Percentiles rank a stretch among this genome's conserved stretches.
These are phyloP conservation scores for Spathaspora passalidarum DNA, from an alignment of 805 yeast species.

Conservation along the genomic window DNA sequence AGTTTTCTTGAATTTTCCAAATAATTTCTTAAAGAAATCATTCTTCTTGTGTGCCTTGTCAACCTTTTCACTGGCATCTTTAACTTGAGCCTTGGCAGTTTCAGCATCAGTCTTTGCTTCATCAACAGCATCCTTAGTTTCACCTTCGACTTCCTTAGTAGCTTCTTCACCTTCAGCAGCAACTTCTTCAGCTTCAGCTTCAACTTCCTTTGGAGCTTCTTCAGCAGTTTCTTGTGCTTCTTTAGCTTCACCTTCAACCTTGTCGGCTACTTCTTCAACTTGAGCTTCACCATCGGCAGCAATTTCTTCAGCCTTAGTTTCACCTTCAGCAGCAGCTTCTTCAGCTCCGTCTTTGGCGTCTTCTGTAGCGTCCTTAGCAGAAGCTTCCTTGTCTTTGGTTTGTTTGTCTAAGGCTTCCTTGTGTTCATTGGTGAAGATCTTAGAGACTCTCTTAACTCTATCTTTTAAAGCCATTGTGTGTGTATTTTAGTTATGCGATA, in stretches of 20 bases:
- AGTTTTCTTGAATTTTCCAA: slow-evolving; percentile 34
- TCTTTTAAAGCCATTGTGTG: slow-evolving; percentile 34
- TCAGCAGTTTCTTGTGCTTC: slow-evolving; percentile 8
- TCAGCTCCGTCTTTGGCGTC: neutral
- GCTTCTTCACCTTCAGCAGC: slow-evolving; percentile 9
- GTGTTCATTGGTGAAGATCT: slow-evolving; percentile 27
- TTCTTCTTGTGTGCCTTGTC: slow-evolving; percentile 36
- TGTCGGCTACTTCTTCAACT: slow-evolving; percentile 9
- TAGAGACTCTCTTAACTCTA: slow-evolving; percentile 37
- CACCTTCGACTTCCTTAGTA: slow-evolving; percentile 8
- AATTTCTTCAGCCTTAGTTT: slow-evolving; percentile 5
- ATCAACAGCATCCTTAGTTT: slow-evolving; percentile 7
- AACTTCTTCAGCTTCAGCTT: slow-evolving; percentile 4
- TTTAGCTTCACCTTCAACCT: slow-evolving; percentile 8
- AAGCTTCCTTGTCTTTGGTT: slow-evolving; percentile 8
- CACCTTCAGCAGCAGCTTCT: slow-evolving; percentile 5
- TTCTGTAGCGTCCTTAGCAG: slow-evolving; percentile 2
- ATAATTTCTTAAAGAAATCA: slow-evolving; percentile 34
- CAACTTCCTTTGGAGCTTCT: slow-evolving; percentile 8
- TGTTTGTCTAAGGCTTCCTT: slow-evolving; percentile 19
- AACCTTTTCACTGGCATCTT: slow-evolving; percentile 21
- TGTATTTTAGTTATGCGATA: neutral
- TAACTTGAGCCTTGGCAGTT: slow-evolving; percentile 29
- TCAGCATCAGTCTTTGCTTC: slow-evolving; percentile 9
- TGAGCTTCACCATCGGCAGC: slow-evolving; percentile 6